Evolutionary conservation across 2,329 filamentous ascomycete genomes (phyloP), one percentile per base, ranked within the genome.

Genomic region (Massarina eburnea): DNA sequence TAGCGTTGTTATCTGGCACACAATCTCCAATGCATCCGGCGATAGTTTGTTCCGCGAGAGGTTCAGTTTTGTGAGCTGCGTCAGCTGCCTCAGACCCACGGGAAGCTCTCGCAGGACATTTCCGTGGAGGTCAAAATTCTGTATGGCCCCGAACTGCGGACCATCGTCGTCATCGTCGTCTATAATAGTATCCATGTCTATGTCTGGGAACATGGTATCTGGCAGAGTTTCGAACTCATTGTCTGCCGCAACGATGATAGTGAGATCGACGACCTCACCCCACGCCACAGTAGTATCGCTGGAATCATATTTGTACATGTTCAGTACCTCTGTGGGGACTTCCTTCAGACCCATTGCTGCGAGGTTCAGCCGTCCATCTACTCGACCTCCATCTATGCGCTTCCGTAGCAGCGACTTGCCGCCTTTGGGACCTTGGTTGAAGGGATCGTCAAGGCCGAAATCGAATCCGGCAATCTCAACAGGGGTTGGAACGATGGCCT

Each of bases 251-350:
- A 94, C 82, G 39, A 97, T 84, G 49, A 87, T 84, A 1, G 85
- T 87, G 36, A 97, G 73, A 63, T 97, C 92, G 9, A 97, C 89
- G 48, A 88, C 86, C 68, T 97, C 92, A 2, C 91, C 91, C 94
- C 94, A 97, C 26, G 85, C 83, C 9, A 84, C 80, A 18, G 80
- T 74, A 10, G 76, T 77, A 29, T 85, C 82, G 44, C 84, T 78
- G 18, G 66, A 57, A 42, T 91, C 84, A 15, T 89, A 76, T 58
- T 91, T 88, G 66, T 96, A 97, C 91, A 97, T 97, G 43, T 84
- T 83, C 71, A 95, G 74, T 0, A 97, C 88, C 62, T 95, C 89
- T 1, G 81, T 71, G 0, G 94, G 94, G 3, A 99, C 87, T 46
- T 86, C 79, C 49, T 84, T 87, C 30, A 99, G 71, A 1, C 84